Conservation (phyloP, 164 flowering plant genomes). For the Sedum album region DNA sequence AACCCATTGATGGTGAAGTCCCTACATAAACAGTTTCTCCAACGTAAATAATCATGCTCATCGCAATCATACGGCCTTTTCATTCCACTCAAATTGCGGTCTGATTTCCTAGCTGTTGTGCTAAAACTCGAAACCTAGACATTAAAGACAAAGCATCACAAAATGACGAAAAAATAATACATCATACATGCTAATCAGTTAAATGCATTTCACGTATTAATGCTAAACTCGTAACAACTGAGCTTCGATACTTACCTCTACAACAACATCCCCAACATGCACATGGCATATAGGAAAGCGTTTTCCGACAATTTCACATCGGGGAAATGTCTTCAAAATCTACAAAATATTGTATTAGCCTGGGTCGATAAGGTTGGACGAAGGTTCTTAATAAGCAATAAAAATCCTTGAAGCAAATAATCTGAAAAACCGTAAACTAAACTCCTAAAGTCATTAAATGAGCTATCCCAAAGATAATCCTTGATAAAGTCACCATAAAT, state of each 20-base stretch:
- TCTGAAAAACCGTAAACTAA: too few relatives aligned
- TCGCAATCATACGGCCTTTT: conserved; percentile 5
- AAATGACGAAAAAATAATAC: neutral
- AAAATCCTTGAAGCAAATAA: too few relatives aligned
- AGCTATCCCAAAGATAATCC: too few relatives aligned
- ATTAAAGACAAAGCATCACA: neutral
- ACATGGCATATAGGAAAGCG: too few relatives aligned
- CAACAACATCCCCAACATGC: conserved; percentile 45
- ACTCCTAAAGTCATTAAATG: too few relatives aligned
- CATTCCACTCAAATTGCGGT: neutral
- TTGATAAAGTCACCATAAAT: too few relatives aligned
- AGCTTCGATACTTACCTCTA: conserved; percentile 53
- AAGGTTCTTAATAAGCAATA: too few relatives aligned
- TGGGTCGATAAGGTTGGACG: neutral
- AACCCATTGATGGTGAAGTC: conserved; percentile 14
- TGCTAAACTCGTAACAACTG: neutral
- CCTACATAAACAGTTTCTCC: conserved; percentile 10
- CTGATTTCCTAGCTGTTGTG: too few relatives aligned
- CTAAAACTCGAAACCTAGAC: conserved; percentile 13
- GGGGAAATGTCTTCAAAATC: conserved; percentile 59
- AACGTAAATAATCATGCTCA: conserved; percentile 11
- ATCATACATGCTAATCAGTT: neutral
- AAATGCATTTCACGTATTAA: neutral
- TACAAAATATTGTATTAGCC: conserved; percentile 21
- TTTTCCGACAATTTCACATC: conserved; percentile 71